These are phyloP conservation scores for Fraxinus cuspidata DNA, from an alignment of 257 asterid species.

Conservation along the genomic window DNA sequence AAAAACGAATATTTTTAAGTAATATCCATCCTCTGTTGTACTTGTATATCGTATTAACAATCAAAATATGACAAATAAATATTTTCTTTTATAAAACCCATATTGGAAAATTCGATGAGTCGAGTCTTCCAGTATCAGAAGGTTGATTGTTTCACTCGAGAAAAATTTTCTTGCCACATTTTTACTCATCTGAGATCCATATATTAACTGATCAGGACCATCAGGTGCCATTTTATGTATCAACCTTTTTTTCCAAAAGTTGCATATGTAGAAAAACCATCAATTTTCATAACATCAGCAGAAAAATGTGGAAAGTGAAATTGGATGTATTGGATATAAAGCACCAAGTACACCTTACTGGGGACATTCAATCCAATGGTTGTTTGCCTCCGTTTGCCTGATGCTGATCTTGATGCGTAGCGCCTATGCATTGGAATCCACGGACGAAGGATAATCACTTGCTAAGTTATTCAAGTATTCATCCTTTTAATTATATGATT, in stretches of 20 bases:
- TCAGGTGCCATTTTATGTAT: conserved; percentile 78
- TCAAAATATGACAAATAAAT: too few relatives aligned
- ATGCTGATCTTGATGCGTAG: conserved; percentile 54
- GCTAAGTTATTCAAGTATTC: neutral
- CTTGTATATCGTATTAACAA: too few relatives aligned
- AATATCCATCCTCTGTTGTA: too few relatives aligned
- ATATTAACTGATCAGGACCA: conserved; percentile 44
- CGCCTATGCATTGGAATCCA: conserved; percentile 51
- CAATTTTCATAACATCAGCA: conserved; percentile 60
- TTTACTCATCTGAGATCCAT: too few relatives aligned
- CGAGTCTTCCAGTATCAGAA: neutral
- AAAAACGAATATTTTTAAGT: too few relatives aligned
- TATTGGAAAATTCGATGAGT: too few relatives aligned
- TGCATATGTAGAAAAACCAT: conserved; percentile 54
- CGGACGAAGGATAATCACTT: conserved; percentile 14
- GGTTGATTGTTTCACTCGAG: neutral
- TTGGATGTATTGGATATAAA: conserved; percentile 50
- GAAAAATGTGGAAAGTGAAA: conserved; percentile 52
- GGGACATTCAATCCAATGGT: conserved; percentile 75
- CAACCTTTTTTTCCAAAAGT: conserved; percentile 46
- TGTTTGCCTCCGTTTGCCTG: conserved; percentile 58
- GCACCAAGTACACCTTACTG: conserved; percentile 69
- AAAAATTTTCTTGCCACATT: neutral
- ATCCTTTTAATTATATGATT: neutral
- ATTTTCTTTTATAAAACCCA: too few relatives aligned